phyloP scores from a whole-genome alignment of 306 rosid species.

The Rosa persica region DNA sequence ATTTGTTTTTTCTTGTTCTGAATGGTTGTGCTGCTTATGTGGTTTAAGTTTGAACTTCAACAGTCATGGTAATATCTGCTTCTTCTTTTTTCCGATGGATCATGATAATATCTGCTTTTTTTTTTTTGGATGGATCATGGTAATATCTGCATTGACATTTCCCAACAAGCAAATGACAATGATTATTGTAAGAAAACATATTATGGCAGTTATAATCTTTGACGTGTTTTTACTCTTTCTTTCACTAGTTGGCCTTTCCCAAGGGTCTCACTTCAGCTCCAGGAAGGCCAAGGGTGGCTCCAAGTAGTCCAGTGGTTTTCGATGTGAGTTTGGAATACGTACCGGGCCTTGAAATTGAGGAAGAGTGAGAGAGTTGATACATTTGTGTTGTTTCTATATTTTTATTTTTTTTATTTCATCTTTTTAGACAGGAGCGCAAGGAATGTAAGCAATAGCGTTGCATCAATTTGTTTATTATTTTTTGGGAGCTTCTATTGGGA shows the following conservation, averaged over 20 bases:
- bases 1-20: neutral
- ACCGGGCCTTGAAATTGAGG: conserved; percentile 84
- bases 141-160: neutral
- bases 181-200: neutral
- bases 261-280: conserved; percentile 94
- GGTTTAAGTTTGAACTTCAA: neutral
- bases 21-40: neutral
- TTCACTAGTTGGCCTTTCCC: conserved; percentile 88
- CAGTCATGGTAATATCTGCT: neutral
- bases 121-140: too few relatives aligned
- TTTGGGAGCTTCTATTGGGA: too few relatives aligned
- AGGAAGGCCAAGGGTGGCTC: conserved; percentile 98
- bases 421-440: neutral
- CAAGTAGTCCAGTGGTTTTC: conserved; percentile 87
- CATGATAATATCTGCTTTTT: neutral
- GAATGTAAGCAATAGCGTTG: too few relatives aligned
- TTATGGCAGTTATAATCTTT: neutral
- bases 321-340: conserved; percentile 89
- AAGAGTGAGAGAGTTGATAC: conserved; percentile 39
- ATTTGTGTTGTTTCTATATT: neutral
- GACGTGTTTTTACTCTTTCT: conserved; percentile 6
- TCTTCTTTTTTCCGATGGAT: too few relatives aligned
- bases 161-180: neutral
- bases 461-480: too few relatives aligned
- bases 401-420: neutral